Percentiles rank a stretch among this genome's conserved stretches.
Evolutionary conservation across 305 asterid genomes (phyloP).

Genomic region (Striga hermonthica): DNA sequence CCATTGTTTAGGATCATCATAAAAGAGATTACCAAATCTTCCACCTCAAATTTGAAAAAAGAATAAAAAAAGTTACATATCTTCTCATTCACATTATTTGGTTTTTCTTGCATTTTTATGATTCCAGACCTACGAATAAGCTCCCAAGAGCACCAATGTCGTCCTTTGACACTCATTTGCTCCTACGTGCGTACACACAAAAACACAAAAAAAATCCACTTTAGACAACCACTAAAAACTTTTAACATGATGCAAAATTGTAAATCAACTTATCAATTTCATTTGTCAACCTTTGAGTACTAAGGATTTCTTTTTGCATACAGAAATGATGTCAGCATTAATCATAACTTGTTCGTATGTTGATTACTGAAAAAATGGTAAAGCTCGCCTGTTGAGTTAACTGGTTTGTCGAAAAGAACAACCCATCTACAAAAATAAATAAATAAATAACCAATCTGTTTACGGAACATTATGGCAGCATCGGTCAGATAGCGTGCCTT

Average conservation of each 20-base stretch:
- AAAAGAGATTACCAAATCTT: conserved; percentile 86
- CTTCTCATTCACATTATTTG: conserved; percentile 25
- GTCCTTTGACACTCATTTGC: conserved; percentile 96
- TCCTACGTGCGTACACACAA: too few relatives aligned
- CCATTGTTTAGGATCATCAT: conserved; percentile 97
- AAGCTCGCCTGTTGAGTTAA: not conserved
- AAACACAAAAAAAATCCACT: conserved; percentile 25
- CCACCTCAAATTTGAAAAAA: conserved; percentile 65
- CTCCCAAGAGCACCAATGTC: too few relatives aligned
- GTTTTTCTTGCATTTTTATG: conserved; percentile 27
- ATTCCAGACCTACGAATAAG: conserved; percentile 66
- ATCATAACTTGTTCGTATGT: too few relatives aligned
- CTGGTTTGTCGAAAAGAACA: too few relatives aligned
- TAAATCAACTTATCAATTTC: too few relatives aligned
- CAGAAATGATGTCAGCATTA: too few relatives aligned
- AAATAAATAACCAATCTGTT: too few relatives aligned
- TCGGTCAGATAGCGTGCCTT: conserved; percentile 67
- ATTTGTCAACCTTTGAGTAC: conserved; percentile 24
- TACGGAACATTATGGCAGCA: too few relatives aligned
- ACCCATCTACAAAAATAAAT: too few relatives aligned
- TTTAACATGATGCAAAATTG: conserved; percentile 21
- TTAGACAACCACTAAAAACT: conserved; percentile 11
- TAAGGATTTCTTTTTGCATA: conserved; percentile 14
- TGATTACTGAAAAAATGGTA: too few relatives aligned
- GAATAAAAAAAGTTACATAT: conserved; percentile 30